Conservation (phyloP, 176 grass and related monocot genomes). For the Lolium rigidum region DNA sequence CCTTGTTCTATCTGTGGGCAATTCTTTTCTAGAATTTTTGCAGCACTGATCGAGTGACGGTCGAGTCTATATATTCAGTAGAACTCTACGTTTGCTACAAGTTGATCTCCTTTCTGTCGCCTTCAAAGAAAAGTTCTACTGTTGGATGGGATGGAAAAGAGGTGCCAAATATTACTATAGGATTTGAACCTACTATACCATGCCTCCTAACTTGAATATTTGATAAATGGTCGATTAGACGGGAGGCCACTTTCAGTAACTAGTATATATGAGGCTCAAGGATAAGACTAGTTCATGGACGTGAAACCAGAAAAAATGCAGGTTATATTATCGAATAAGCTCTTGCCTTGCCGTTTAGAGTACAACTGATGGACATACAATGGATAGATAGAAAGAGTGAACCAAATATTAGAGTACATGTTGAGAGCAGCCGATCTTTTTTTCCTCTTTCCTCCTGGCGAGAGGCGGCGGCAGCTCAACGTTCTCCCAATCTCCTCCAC, state of each 20-base stretch:
- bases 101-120: constrained; percentile 20
- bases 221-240: not conserved
- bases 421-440: too few species aligned
- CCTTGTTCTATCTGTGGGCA: not conserved
- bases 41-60: not conserved
- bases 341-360: not conserved
- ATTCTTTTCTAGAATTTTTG: not conserved
- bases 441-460: too few species aligned
- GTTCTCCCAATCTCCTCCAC: too few species aligned
- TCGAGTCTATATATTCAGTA: not conserved
- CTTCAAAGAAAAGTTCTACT: not conserved
- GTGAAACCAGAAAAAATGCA: not conserved
- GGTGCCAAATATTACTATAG: not conserved
- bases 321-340: too few species aligned
- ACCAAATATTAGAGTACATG: too few species aligned
- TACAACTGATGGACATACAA: too few species aligned
- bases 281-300: not conserved
- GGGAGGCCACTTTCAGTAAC: not conserved
- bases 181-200: not conserved
- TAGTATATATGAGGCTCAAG: not conserved
- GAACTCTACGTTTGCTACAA: not conserved
- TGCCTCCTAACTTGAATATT: not conserved
- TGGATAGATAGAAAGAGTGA: too few species aligned
- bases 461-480: too few species aligned
- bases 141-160: not conserved